Base-by-base conservation (phyloP, 257 asterid species). In the Mitragyna speciosa region DNA sequence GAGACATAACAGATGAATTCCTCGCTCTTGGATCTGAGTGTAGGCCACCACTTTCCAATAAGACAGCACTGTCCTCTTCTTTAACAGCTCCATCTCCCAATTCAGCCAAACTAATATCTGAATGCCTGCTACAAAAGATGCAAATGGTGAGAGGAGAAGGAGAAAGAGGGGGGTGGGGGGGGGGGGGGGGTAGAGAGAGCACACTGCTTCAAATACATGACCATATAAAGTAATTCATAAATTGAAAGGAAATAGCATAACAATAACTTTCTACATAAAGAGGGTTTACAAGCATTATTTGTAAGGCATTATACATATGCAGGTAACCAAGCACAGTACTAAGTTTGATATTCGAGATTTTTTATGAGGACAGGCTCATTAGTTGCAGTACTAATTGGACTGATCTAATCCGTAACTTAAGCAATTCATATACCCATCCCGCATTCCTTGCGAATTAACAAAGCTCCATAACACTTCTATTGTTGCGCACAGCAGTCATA, bases 41-140 rank as follows among this genome's bases (percentile, higher is more conserved):
- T 76, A 89, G 90, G 76, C 83, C 91, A 77, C 96, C 98, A 72
- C 93, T 90, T 84, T 93, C 98, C 85, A 94, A 85, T 72, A 93
- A 89, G 84, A 88, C 91, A 82, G 91, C 89, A 78, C 88, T 85
- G 67, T 94, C 97, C 78, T 92, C 97, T 80, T 91, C 97, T 85
- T 91, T 87, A 69, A 85, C 90, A 43, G 87, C 70, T 71, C 83
- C 92, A 22, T 82, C 82, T 73, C 85, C 85, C 89, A 94, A 73
- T 88, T 94, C 97, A 81, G 86, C 94, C 90, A 89, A 87, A 85
- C 81, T 85, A 85, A 87, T 71, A 77, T 94, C 98, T 75, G 97
- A 91, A 83, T 78, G 90, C 86, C 98, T 92, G 84, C 90, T 87
- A 70, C 91, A 78, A 61, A 82, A 78, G 78, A 77, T 76, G 78